These are phyloP conservation scores for Saccharomycopsis fermentans DNA, from an alignment of 805 yeast species.

Conservation along the genomic window DNA sequence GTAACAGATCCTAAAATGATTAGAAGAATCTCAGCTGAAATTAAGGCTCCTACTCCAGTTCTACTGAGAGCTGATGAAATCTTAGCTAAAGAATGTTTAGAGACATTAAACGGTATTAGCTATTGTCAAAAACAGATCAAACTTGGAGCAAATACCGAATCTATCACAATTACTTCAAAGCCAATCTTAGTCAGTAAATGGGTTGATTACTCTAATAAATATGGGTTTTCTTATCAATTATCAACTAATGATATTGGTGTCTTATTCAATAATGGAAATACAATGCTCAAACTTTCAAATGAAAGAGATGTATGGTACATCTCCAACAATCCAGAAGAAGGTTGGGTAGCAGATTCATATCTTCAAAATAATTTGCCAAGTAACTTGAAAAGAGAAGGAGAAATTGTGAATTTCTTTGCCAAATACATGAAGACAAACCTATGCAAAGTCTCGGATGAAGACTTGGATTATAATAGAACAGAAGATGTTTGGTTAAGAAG, in stretches of 20 bases:
- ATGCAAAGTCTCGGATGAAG: slow-evolving; percentile 60
- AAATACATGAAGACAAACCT: slow-evolving; percentile 87
- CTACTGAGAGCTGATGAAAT: slow-evolving; percentile 30
- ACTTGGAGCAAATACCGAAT: slow-evolving; percentile 24
- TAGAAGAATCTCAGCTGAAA: slow-evolving; percentile 26
- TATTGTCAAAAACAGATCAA: slow-evolving; percentile 36
- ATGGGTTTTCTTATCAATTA: slow-evolving; percentile 89
- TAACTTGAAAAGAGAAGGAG: slow-evolving; percentile 57
- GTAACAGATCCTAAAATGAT: slow-evolving; percentile 24
- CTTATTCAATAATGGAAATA: slow-evolving; percentile 73
- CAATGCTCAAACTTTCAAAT: slow-evolving; percentile 63
- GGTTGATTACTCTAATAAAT: slow-evolving; percentile 96
- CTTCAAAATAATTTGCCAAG: slow-evolving; percentile 34
- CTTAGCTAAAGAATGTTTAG: slow-evolving; percentile 36
- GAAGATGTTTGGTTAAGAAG: slow-evolving; percentile 72
- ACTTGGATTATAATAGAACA: slow-evolving; percentile 29
- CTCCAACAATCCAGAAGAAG: slow-evolving; percentile 36
- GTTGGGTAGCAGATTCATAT: slow-evolving; percentile 46
- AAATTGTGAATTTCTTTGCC: slow-evolving; percentile 79
- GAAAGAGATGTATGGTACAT: slow-evolving; percentile 59
- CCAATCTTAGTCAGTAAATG: slow-evolving; percentile 82
- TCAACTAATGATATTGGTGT: slow-evolving; percentile 89
- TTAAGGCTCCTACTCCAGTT: slow-evolving; percentile 26
- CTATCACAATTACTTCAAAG: slow-evolving; percentile 27
- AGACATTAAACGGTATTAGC: slow-evolving; percentile 35